Evolutionary conservation across 1,284 basidiomycete species (phyloP).

Genomic region (Ceratobasidium sp.): DNA sequence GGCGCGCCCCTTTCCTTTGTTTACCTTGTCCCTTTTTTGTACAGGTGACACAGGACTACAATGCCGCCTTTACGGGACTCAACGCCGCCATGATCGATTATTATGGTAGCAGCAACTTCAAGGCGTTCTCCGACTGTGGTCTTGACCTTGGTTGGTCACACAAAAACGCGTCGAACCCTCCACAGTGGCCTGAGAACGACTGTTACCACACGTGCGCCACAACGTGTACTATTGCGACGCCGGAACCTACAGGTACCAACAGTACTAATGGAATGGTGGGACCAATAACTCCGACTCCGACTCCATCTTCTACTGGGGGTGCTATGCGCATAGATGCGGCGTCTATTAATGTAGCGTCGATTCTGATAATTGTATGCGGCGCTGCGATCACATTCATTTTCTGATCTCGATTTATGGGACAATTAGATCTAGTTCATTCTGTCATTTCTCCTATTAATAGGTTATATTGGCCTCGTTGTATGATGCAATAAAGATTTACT

Average conservation of each 20-base stretch:
- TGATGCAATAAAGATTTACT: too few relatives aligned
- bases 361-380: too few relatives aligned
- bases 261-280: neutral
- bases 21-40: neutral
- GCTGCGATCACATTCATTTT: too few relatives aligned
- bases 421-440: too few relatives aligned
- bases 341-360: too few relatives aligned
- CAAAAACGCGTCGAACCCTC: slow-evolving; percentile 41
- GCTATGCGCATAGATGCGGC: too few relatives aligned
- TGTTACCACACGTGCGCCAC: slow-evolving; percentile 47
- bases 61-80: slow-evolving; percentile 45
- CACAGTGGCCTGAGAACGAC: slow-evolving; percentile 45
- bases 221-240: neutral
- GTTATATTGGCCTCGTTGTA: too few relatives aligned
- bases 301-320: too few relatives aligned
- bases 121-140: slow-evolving; percentile 46
- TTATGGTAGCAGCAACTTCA: slow-evolving; percentile 43
- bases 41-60: slow-evolving; percentile 48
- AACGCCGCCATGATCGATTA: slow-evolving; percentile 46
- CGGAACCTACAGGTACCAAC: neutral
- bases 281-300: too few relatives aligned
- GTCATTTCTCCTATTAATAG: too few relatives aligned
- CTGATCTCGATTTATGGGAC: too few relatives aligned
- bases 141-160: slow-evolving; percentile 46
- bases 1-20: neutral